Evolutionary conservation across 1,284 basidiomycete species (phyloP).

Genomic region (Fistulinella staudtii): DNA sequence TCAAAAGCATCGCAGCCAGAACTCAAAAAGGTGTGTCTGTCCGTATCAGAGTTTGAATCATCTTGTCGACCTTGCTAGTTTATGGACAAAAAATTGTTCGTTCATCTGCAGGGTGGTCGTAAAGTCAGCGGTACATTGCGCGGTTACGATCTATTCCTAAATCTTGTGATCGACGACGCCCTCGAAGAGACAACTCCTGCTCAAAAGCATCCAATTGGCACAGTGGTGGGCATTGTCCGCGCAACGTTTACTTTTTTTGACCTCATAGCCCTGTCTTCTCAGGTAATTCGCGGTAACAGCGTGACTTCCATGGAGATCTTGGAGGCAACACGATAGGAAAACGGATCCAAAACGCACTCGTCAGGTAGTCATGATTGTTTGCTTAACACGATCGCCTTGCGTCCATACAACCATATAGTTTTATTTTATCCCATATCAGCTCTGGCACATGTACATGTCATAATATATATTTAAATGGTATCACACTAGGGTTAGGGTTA

Average conservation of each 20-base stretch:
- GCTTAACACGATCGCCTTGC: too few relatives aligned
- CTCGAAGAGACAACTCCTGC: conserved; percentile 87
- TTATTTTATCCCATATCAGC: too few relatives aligned
- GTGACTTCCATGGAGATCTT: conserved; percentile 89
- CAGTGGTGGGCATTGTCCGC: conserved; percentile 63
- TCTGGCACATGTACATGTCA: too few relatives aligned
- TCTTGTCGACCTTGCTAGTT: conserved; percentile 55
- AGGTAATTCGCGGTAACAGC: conserved; percentile 95
- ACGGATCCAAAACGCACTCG: too few relatives aligned
- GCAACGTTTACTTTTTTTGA: conserved; percentile 1
- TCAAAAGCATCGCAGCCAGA: conserved; percentile 91
- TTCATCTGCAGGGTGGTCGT: conserved; percentile 94
- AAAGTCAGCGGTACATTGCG: conserved; percentile 94
- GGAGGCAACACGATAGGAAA: conserved; percentile 58
- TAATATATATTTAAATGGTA: too few relatives aligned
- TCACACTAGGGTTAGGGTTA: conserved; percentile 29
- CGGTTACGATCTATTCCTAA: conserved; percentile 98
- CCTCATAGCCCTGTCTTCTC: conserved; percentile 11
- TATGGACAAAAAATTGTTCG: conserved; percentile 97
- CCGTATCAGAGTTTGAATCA: not conserved
- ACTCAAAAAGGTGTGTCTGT: conserved; percentile 77
- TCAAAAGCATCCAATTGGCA: conserved; percentile 88
- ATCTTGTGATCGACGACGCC: conserved; percentile 95
- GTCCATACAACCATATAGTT: too few relatives aligned
- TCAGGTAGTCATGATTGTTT: too few relatives aligned